Base-by-base conservation (phyloP, 352 stramenopile genomes). In the Thraustochytrium sp. region DNA sequence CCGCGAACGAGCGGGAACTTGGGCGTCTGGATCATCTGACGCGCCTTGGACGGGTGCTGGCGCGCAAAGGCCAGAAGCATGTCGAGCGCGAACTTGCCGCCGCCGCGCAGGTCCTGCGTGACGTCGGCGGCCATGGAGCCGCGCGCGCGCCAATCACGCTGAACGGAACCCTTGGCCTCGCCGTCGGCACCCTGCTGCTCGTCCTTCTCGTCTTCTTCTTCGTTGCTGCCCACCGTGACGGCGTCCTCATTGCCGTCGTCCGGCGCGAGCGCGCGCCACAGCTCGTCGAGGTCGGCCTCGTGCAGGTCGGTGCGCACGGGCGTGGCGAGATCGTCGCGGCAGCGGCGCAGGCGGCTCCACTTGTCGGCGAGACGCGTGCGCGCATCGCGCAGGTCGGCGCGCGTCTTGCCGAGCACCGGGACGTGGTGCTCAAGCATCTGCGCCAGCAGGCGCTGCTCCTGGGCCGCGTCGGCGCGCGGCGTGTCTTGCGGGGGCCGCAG, bases 71-170 rank as follows among this genome's bases (percentile, higher is more conserved):
- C 76, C 8, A 31, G 42, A 2, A 80, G 5, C 31, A 55, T 51
- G 8, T 80, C 31, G 5, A 80, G 51, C 37, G 68, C 68, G 2
- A 53, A 55, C 49, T 80, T 51, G 34, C 68, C 68, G 29, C 68
- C 68, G 18, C 68, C 68, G 8, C 68, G 68, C 38, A 80, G 63
- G 21, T 80, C 68, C 11, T 72, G 21, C 13, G 42, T 1, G 2
- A 80, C 53, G 37, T 72, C 1, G 36, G 23, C 11, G 8, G 34
- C 18, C 34, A 72, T 11, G 8, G 8, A 63, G 23, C 68, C 68
- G 9, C 68, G 48, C 1, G n/a, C 0, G 5, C 16, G 11, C 68
- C 68, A 80, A n/a, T 51, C 68, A 3, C 40, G n/a, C 34, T 31
- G n/a, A n/a, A n/a, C n/a, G n/a, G n/a, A n/a, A n/a, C n/a, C n/a